Percentiles rank a stretch among this genome's conserved stretches.
phyloP scores from a whole-genome alignment of 2,329 filamentous ascomycete genomes.

The Trichoderma sp. region DNA sequence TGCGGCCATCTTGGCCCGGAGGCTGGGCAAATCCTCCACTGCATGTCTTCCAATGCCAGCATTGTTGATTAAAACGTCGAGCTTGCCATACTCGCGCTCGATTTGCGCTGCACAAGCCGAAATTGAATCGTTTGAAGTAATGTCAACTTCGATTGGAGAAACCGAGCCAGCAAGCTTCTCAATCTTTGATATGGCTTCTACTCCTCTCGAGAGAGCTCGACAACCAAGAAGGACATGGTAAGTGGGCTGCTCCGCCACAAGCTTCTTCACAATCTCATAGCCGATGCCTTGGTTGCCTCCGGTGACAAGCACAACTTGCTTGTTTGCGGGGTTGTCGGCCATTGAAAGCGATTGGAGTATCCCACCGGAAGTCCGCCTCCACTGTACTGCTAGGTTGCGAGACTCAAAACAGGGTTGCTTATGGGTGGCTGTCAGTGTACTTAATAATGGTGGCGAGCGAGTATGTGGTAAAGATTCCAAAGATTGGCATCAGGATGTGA shows the following conservation, averaged over 20 bases:
- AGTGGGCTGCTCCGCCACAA: neutral
- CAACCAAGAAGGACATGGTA: constrained; percentile 7
- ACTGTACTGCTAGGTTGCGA: neutral
- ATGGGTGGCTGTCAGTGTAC: neutral
- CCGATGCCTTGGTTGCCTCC: constrained; percentile 12
- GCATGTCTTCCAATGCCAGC: constrained; percentile 12
- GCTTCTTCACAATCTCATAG: constrained; percentile 8
- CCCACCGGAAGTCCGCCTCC: too few relatives aligned
- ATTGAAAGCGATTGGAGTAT: neutral
- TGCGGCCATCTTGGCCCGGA: neutral
- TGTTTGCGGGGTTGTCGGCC: neutral
- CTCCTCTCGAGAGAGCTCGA: neutral
- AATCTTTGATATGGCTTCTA: neutral
- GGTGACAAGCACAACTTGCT: constrained; percentile 4
- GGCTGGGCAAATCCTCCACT: neutral
- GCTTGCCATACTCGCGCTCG: neutral
- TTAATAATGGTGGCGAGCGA: neutral
- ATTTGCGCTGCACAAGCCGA: constrained; percentile 2
- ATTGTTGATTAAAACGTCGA: constrained; percentile 10
- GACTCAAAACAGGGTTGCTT: neutral
- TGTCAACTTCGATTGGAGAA: constrained; percentile 3
- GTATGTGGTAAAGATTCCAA: neutral
- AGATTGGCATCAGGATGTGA: neutral
- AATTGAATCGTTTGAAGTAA: constrained; percentile 9
- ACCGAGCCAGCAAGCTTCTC: neutral